phyloP scores from a whole-genome alignment of 2,329 filamentous ascomycete species.

The Neofusicoccum sp. region DNA sequence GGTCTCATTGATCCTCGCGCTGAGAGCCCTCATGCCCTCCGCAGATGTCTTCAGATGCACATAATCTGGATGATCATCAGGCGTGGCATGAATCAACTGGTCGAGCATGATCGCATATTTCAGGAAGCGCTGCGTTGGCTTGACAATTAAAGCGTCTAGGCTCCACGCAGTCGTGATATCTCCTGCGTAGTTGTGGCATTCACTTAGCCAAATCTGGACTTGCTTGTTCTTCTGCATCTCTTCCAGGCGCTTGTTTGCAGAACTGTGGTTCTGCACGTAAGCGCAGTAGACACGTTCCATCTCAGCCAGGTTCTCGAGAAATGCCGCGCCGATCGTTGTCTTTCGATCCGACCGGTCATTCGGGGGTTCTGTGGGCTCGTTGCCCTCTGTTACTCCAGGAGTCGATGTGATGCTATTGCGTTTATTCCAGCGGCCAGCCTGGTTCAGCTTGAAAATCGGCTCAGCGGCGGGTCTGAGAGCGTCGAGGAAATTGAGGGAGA shows the following conservation, averaged over 20 bases:
- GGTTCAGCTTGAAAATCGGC: conserved; percentile 64
- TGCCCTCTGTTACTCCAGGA: conserved; percentile 32
- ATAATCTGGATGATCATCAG: conserved; percentile 79
- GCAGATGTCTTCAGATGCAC: conserved; percentile 68
- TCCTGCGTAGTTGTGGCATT: conserved; percentile 88
- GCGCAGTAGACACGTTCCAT: conserved; percentile 66
- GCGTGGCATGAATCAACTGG: conserved; percentile 76
- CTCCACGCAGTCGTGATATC: conserved; percentile 95
- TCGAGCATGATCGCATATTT: conserved; percentile 89
- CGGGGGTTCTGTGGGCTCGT: conserved; percentile 30
- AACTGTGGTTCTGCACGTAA: conserved; percentile 64
- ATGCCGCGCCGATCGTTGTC: conserved; percentile 60
- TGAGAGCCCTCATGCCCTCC: conserved; percentile 63
- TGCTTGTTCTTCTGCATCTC: conserved; percentile 49
- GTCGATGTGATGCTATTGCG: conserved; percentile 47
- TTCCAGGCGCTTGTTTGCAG: conserved; percentile 61
- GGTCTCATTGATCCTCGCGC: conserved; percentile 79
- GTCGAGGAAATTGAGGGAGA: conserved; percentile 76
- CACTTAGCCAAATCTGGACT: conserved; percentile 78
- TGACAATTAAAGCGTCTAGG: conserved; percentile 91
- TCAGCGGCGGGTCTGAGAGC: conserved; percentile 77
- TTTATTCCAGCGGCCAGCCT: conserved; percentile 54
- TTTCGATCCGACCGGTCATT: conserved; percentile 43
- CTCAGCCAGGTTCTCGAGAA: conserved; percentile 53
- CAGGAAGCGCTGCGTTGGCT: conserved; percentile 89